Conservation (phyloP, 2,329 filamentous ascomycete genomes). For the Penicillium sp. region DNA sequence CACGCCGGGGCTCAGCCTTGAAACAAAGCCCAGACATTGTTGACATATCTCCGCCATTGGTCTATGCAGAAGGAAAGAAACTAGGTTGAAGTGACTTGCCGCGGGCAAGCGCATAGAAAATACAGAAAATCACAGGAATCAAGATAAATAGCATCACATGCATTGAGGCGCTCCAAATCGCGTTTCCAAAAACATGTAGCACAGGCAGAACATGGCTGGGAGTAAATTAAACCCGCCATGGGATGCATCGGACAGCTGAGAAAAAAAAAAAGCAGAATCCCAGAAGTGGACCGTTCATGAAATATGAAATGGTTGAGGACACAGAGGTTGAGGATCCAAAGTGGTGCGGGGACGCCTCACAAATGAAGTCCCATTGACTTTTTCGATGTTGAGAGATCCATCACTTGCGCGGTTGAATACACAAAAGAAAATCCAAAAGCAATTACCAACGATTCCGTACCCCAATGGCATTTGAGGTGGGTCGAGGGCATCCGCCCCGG, state of each 20-base stretch:
- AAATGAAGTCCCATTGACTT: background rate
- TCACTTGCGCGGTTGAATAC: background rate
- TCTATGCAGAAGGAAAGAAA: slow-evolving; percentile 3
- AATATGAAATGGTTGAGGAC: slow-evolving; percentile 1
- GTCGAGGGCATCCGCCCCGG: slow-evolving; percentile 5
- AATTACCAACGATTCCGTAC: background rate
- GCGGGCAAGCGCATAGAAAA: background rate
- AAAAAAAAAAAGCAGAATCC: slow-evolving; percentile 3
- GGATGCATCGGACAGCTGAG: slow-evolving; percentile 15
- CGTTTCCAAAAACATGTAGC: slow-evolving; percentile 1
- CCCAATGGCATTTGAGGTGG: slow-evolving; percentile 2
- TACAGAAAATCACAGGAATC: background rate
- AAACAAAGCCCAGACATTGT: background rate
- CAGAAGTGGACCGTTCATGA: slow-evolving; percentile 1
- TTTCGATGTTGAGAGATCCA: background rate
- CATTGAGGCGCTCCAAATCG: slow-evolving; percentile 9
- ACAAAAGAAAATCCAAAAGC: background rate
- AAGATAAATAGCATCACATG: slow-evolving; percentile 6
- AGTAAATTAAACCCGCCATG: slow-evolving; percentile 12
- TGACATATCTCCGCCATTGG: background rate
- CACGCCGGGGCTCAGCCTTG: background rate
- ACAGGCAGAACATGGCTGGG: slow-evolving; percentile 1
- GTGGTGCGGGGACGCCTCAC: background rate
- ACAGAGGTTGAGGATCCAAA: slow-evolving; percentile 1
- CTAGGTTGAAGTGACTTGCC: slow-evolving; percentile 1